Evolutionary conservation across 495 filamentous ascomycete genomes (phyloP), one percentile per base, ranked within the genome.

Genomic region (Aspergillus wentii): DNA sequence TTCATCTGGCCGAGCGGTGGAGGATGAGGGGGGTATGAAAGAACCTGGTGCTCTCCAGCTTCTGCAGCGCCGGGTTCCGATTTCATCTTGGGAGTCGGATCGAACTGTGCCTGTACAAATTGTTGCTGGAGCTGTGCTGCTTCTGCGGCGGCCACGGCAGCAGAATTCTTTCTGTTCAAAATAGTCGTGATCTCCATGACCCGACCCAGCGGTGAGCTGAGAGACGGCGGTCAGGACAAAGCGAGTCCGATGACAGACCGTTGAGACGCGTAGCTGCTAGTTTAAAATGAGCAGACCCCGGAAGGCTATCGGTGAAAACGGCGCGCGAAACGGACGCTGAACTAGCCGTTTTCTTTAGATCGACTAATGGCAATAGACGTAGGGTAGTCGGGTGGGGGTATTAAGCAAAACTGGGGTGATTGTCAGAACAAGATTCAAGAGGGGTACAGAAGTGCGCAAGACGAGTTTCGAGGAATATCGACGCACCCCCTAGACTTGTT

Each of bases 181-280:
- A 85, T 81, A 50, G 77, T 79, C 50, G 78, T 79, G 65, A 85
- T 80, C 59, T 85, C 78, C 80, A 85, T 85, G 61, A 65, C 66
- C 63, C 58, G 58, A 59, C 61, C 49, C 64, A 54, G 51, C 57
- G 44, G 48, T 38, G 39, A 48, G 58, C 51, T 48, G 47, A 57
- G 40, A 37, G 49, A 56, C 52, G 56, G 53, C 40, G 40, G 56
- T 50, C 54, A 63, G 61, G 54, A 63, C 52, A 30, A 20, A n/a
- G n/a, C n/a, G n/a, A n/a, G n/a, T n/a, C n/a, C n/a, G n/a, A n/a
- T n/a, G n/a, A n/a, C n/a, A 47, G 41, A 35, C 33, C 33, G 47
- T 46, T 44, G n/a, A 56, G 31, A 42, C 23, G 35, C 41, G 51
- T 35, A 37, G 42, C 46, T 42, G 43, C 31, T 48, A 44, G 35